phyloP scores from a whole-genome alignment of 2,329 filamentous ascomycete species.

The Nemania diffusa region DNA sequence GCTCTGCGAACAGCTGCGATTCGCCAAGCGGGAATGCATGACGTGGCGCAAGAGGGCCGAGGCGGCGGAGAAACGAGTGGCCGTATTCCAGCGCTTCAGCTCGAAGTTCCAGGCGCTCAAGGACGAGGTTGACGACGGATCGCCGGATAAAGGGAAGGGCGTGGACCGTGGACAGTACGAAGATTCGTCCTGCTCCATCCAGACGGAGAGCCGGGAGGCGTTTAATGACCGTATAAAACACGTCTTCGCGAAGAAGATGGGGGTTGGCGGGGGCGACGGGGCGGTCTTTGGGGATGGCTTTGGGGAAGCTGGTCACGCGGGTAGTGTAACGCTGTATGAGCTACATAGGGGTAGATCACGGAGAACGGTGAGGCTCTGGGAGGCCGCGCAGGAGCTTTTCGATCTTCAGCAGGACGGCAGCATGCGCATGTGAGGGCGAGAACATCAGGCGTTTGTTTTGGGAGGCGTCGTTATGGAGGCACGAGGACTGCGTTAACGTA shows the following conservation, averaged over 20 bases:
- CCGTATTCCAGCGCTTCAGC: slow-evolving; percentile 60
- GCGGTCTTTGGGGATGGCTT: slow-evolving; percentile 6
- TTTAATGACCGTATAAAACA: slow-evolving; percentile 31
- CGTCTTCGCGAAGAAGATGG: slow-evolving; percentile 19
- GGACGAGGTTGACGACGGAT: background rate
- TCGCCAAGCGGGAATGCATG: slow-evolving; percentile 54
- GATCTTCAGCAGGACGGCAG: background rate
- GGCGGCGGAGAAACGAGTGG: slow-evolving; percentile 63
- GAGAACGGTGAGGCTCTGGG: slow-evolving; percentile 14
- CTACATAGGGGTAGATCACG: background rate
- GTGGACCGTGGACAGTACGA: background rate
- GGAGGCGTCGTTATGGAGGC: no score
- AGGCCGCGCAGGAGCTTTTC: slow-evolving; percentile 2
- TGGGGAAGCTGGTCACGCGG: background rate
- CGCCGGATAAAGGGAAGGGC: background rate
- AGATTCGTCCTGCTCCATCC: slow-evolving; percentile 27
- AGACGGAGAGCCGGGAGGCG: slow-evolving; percentile 32
- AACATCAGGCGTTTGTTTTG: background rate
- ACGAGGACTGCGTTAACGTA: background rate
- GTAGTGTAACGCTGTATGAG: background rate
- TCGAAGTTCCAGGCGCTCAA: slow-evolving; percentile 31
- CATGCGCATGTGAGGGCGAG: background rate
- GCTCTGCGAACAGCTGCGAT: slow-evolving; percentile 60
- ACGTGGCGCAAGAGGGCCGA: slow-evolving; percentile 67
- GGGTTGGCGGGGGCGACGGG: background rate